Evolutionary conservation across 179 eudicot species (phyloP).

Genomic region (Heliamphora pulchella): DNA sequence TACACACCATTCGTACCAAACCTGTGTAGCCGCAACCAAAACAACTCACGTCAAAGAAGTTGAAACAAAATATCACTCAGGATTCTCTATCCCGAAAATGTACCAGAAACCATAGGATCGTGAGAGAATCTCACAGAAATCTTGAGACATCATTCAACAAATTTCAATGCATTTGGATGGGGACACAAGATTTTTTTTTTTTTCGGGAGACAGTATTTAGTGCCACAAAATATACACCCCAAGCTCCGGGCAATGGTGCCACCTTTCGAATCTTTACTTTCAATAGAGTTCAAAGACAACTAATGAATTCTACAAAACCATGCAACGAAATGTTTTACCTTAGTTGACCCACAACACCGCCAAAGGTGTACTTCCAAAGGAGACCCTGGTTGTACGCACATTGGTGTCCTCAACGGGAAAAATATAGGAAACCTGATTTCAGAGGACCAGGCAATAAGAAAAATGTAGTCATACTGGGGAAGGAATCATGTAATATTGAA

Average conservation of each 20-base stretch:
- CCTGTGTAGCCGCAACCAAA: conserved; percentile 34
- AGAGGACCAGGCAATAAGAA: conserved; percentile 7
- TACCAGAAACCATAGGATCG: too few relatives aligned
- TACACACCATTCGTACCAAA: conserved; percentile 97
- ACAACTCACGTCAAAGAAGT: neutral
- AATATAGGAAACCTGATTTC: conserved; percentile 85
- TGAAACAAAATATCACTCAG: neutral
- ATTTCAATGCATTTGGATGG: too few relatives aligned
- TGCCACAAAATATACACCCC: too few relatives aligned
- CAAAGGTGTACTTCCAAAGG: conserved; percentile 77
- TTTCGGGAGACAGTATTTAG: too few relatives aligned
- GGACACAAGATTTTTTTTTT: too few relatives aligned
- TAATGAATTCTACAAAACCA: neutral
- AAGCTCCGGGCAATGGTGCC: too few relatives aligned
- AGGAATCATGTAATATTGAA: neutral
- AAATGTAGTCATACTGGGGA: conserved; percentile 6
- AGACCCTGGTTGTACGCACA: conserved; percentile 48
- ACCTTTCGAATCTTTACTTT: neutral
- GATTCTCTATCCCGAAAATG: too few relatives aligned
- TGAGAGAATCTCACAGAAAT: too few relatives aligned
- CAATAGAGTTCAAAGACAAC: neutral
- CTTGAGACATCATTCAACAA: too few relatives aligned
- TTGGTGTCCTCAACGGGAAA: conserved; percentile 76
- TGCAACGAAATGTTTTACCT: conserved; percentile 35
- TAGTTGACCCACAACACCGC: conserved; percentile 82